Percentiles rank a stretch among this genome's conserved stretches.
phyloP scores from a whole-genome alignment of 495 filamentous ascomycete genomes.

The Halenospora varia region DNA sequence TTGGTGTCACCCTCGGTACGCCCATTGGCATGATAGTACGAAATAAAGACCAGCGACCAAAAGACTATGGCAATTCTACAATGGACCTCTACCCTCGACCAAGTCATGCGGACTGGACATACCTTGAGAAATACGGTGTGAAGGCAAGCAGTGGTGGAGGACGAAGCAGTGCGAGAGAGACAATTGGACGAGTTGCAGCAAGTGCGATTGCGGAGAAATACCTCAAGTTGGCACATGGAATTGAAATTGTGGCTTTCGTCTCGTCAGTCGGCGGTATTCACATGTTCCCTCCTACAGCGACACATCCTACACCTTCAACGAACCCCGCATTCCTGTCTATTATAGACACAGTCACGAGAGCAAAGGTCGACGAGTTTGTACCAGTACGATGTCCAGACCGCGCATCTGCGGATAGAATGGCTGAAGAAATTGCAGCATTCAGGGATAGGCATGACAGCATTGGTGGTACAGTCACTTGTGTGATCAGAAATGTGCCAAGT shows the following conservation, averaged over 20 bases:
- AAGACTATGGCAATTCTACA: slow-evolving; percentile 87
- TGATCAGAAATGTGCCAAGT: slow-evolving; percentile 83
- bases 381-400: slow-evolving; percentile 84
- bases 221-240: slow-evolving; percentile 69
- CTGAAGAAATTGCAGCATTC: slow-evolving; percentile 72
- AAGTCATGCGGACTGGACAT: slow-evolving; percentile 94
- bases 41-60: slow-evolving; percentile 91
- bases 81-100: slow-evolving; percentile 92
- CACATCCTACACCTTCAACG: slow-evolving; percentile 68
- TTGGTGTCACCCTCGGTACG: slow-evolving; percentile 86
- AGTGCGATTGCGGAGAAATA: slow-evolving; percentile 95
- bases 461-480: slow-evolving; percentile 93
- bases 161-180: slow-evolving; percentile 88
- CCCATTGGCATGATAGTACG: slow-evolving; percentile 84
- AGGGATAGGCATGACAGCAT: slow-evolving; percentile 85
- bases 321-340: slow-evolving; percentile 81
- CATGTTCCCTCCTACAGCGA: slow-evolving; percentile 76
- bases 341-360: slow-evolving; percentile 67
- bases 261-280: slow-evolving; percentile 79
- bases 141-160: slow-evolving; percentile 92
- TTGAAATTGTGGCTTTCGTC: slow-evolving; percentile 91
- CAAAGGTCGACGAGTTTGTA: slow-evolving; percentile 74
- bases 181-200: slow-evolving; percentile 90
- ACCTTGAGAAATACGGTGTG: slow-evolving; percentile 94
- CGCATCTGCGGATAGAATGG: slow-evolving; percentile 65